Conservation (phyloP, 1,284 basidiomycete species). For the Termitomyces sp. region DNA sequence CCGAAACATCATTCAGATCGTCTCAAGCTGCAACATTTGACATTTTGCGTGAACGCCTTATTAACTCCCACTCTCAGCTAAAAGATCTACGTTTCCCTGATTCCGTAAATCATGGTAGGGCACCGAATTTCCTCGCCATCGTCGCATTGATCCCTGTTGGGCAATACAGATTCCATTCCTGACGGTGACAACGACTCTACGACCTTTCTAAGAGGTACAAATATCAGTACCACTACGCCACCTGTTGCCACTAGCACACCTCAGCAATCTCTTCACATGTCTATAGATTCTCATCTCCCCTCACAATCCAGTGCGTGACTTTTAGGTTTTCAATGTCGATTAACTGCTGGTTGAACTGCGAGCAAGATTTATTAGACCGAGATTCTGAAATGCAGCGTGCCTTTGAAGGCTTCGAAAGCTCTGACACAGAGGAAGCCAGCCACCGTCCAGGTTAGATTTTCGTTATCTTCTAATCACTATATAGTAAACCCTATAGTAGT, state of each 20-base stretch:
- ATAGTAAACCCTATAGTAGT: conserved; percentile 6
- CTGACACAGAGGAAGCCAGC: conserved; percentile 31
- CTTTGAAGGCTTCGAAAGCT: conserved; percentile 53
- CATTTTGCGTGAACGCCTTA: conserved; percentile 42
- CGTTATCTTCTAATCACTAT: not conserved
- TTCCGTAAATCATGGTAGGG: conserved; percentile 29
- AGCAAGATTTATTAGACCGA: conserved; percentile 60
- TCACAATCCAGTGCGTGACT: conserved; percentile 52
- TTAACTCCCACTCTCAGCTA: conserved; percentile 33
- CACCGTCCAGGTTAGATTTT: conserved; percentile 15
- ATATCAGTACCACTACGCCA: conserved; percentile 35
- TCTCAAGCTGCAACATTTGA: conserved; percentile 45
- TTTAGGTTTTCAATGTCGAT: not conserved
- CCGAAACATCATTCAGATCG: conserved; percentile 33
- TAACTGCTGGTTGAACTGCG: not conserved
- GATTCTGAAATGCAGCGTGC: conserved; percentile 71
- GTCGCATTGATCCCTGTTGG: not conserved
- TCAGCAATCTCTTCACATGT: conserved; percentile 54
- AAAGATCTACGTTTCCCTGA: conserved; percentile 28
- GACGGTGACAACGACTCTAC: conserved; percentile 36
- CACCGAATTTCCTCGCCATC: conserved; percentile 6
- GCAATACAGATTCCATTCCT: conserved; percentile 19
- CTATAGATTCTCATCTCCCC: conserved; percentile 40
- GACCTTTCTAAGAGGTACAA: conserved; percentile 31
- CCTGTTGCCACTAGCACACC: conserved; percentile 51